Percentiles rank a stretch among this genome's conserved stretches.
These are phyloP conservation scores for Trametes meyenii DNA, from an alignment of 768 basidiomycete species.

Conservation along the genomic window DNA sequence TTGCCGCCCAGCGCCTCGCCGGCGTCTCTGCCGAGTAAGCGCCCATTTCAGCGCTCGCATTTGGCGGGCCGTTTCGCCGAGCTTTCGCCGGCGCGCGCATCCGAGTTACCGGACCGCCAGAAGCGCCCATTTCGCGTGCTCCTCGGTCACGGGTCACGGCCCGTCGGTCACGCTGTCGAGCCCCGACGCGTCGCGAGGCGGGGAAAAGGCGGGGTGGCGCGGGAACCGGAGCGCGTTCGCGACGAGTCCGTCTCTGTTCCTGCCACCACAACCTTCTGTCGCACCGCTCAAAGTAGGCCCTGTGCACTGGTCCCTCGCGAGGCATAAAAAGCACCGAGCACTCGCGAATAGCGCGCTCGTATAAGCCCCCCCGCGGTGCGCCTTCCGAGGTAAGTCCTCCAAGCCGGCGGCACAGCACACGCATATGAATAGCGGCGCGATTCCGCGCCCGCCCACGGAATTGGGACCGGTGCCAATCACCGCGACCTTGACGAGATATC, in stretches of 20 bases:
- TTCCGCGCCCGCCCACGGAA: conserved; percentile 13
- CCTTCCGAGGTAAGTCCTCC: conserved; percentile 16
- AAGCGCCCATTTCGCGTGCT: background rate
- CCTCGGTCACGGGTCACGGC: background rate
- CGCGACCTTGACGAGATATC: conserved; percentile 23
- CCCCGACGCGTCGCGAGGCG: background rate
- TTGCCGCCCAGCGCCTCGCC: background rate
- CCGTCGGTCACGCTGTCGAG: background rate
- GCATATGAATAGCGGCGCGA: background rate
- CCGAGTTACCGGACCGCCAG: background rate
- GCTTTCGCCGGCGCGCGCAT: background rate
- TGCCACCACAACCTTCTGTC: background rate
- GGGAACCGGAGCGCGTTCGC: background rate
- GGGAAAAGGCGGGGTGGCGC: background rate
- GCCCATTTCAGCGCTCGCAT: background rate
- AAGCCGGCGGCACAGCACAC: conserved; percentile 20
- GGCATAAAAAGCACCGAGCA: background rate
- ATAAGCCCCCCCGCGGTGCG: background rate
- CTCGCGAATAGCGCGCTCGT: background rate
- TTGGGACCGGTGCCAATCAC: conserved; percentile 18
- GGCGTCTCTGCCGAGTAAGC: background rate
- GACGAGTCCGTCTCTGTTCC: background rate
- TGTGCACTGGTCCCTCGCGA: background rate
- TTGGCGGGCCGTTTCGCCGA: background rate
- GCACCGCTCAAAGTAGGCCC: background rate